These are phyloP conservation scores for Kwoniella sp. DNA, from an alignment of 768 basidiomycete species.

Conservation along the genomic window DNA sequence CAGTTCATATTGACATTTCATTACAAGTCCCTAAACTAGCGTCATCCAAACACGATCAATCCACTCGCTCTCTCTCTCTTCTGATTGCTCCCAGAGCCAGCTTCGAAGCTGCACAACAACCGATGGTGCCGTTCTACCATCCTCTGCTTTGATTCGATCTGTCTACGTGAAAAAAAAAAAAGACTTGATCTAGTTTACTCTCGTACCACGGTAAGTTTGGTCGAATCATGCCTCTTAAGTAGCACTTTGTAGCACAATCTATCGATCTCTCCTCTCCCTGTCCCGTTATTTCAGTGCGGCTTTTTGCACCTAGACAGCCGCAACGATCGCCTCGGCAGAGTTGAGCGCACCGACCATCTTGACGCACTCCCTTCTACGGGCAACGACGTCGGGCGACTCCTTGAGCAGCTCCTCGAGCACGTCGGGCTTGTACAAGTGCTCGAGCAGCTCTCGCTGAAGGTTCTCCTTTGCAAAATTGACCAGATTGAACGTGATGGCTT, in stretches of 20 bases:
- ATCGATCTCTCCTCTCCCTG: too few species aligned
- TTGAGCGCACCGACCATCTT: slow-evolving; percentile 91
- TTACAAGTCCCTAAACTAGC: neutral
- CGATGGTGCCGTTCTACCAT: too few species aligned
- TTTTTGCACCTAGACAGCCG: slow-evolving; percentile 37
- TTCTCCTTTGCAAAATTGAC: slow-evolving; percentile 93
- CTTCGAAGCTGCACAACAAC: too few species aligned
- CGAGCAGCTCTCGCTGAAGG: slow-evolving; percentile 87
- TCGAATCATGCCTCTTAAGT: too few species aligned
- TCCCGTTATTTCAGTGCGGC: neutral
- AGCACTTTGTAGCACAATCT: too few species aligned
- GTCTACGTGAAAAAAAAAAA: too few species aligned
- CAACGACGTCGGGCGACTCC: slow-evolving; percentile 59
- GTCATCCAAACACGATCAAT: neutral
- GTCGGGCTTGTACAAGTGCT: slow-evolving; percentile 96
- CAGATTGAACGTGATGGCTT: slow-evolving; percentile 86
- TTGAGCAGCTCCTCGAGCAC: slow-evolving; percentile 93
- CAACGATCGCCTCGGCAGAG: slow-evolving; percentile 75
- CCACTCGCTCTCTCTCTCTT: neutral
- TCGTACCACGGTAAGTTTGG: too few species aligned
- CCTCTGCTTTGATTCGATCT: too few species aligned
- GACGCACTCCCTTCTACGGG: slow-evolving; percentile 81
- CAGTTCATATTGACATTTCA: slow-evolving; percentile 1
- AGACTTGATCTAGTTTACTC: too few species aligned
- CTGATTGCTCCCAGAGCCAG: too few species aligned